Conservation (phyloP, 768 basidiomycete species). For the Pisolithus microcarpus region DNA sequence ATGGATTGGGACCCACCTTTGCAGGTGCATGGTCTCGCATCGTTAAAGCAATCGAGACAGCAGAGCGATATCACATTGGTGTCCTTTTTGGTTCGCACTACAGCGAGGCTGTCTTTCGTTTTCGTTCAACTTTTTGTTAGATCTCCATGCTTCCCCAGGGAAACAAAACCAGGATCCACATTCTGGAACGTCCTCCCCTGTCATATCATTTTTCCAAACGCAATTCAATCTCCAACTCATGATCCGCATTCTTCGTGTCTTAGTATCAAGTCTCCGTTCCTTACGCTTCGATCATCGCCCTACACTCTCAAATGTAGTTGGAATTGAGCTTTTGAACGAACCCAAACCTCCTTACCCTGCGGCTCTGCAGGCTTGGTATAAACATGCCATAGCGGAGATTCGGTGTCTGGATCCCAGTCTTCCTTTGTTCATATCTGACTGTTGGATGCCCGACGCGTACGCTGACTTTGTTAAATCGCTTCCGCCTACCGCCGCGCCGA, state of each 20-base stretch:
- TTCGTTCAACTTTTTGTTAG: conserved; percentile 32
- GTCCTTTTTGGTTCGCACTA: conserved; percentile 55
- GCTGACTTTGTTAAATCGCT: conserved; percentile 43
- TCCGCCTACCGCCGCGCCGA: conserved; percentile 28
- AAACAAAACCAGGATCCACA: conserved; percentile 69
- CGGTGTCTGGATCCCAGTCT: conserved; percentile 45
- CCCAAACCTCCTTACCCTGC: conserved; percentile 45
- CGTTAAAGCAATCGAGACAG: conserved; percentile 50
- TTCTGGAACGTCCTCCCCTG: conserved; percentile 48
- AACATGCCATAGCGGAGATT: conserved; percentile 44
- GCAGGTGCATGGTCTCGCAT: conserved; percentile 65
- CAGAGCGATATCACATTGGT: conserved; percentile 53
- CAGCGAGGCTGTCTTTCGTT: background rate
- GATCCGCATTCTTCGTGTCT: conserved; percentile 38
- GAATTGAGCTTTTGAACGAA: conserved; percentile 56
- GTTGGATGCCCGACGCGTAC: conserved; percentile 66
- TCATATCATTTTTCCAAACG: conserved; percentile 43
- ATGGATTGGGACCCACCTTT: conserved; percentile 41
- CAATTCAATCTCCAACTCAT: conserved; percentile 40
- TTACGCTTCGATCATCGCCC: conserved; percentile 45
- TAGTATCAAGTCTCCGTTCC: conserved; percentile 30
- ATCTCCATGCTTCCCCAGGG: conserved; percentile 69
- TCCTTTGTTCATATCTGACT: conserved; percentile 69
- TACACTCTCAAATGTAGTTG: conserved; percentile 41
- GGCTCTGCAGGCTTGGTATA: conserved; percentile 58